phyloP scores from a whole-genome alignment of 1,284 basidiomycete genomes.

The Melampsora americana region DNA sequence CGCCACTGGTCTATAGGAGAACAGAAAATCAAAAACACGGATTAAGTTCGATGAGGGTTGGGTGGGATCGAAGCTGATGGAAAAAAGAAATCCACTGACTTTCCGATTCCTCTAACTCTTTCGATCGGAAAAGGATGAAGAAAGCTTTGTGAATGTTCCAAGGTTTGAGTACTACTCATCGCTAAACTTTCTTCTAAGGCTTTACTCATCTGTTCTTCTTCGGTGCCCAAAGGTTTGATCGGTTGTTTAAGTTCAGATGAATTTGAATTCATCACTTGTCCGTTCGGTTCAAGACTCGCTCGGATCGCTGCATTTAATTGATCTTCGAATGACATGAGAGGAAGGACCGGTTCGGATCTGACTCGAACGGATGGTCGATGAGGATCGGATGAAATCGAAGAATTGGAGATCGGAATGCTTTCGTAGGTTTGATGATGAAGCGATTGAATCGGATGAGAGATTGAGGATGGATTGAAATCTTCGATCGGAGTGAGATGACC shows the following conservation, averaged over 20 bases:
- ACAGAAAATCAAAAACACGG: background rate
- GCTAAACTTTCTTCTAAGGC: constrained; percentile 43
- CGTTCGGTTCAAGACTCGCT: constrained; percentile 30
- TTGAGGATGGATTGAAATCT: constrained; percentile 8
- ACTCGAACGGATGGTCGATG: background rate
- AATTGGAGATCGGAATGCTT: background rate
- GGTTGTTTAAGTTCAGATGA: background rate
- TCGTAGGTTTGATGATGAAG: too few relatives aligned
- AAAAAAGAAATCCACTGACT: background rate
- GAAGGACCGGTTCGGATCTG: background rate
- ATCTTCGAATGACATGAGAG: constrained; percentile 23
- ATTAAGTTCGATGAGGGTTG: background rate
- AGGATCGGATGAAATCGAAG: too few relatives aligned
- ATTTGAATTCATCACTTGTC: background rate
- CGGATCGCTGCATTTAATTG: constrained; percentile 42
- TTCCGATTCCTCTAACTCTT: constrained; percentile 15
- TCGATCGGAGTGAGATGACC: constrained; percentile 41
- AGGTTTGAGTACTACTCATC: constrained; percentile 32
- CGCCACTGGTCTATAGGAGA: constrained; percentile 18
- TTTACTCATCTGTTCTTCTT: constrained; percentile 45
- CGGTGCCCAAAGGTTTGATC: constrained; percentile 28
- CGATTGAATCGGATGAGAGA: background rate
- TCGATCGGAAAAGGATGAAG: constrained; percentile 24
- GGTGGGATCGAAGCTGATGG: too few relatives aligned
- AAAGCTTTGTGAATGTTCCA: constrained; percentile 27